Evolutionary conservation across 176 grass and related monocot species (phyloP).

Genomic region (Aechmea fasciata): DNA sequence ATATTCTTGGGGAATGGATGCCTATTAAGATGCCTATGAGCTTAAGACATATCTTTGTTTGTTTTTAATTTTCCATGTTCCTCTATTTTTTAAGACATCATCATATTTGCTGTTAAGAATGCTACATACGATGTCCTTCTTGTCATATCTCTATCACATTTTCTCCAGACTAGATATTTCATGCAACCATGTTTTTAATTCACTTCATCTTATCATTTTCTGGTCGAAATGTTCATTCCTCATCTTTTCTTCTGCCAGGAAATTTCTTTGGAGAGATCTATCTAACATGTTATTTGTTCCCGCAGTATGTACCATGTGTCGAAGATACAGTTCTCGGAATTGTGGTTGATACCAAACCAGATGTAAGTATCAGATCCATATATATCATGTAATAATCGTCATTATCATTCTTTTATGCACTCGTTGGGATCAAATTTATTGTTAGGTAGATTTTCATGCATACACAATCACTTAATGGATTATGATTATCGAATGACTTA

Average conservation of each 20-base stretch:
- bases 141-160: background rate
- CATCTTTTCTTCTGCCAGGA: background rate
- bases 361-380: constrained; percentile 47
- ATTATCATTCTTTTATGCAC: no score
- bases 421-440: no score
- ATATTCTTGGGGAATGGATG: background rate
- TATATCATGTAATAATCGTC: background rate
- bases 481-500: no score
- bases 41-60: background rate
- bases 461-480: no score
- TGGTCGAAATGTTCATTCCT: background rate
- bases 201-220: background rate
- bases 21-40: no score
- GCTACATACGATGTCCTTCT: background rate
- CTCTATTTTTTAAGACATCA: background rate
- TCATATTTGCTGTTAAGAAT: background rate
- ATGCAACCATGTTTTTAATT: background rate
- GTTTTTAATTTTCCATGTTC: background rate
- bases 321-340: constrained; percentile 72
- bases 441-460: no score
- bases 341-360: constrained; percentile 78
- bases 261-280: background rate
- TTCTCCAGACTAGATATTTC: background rate
- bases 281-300: constrained; percentile 13
- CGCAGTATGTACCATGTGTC: constrained; percentile 63